These are phyloP conservation scores for Elsinoe fawcettii DNA, from an alignment of 2,329 filamentous ascomycete species.

Conservation along the genomic window DNA sequence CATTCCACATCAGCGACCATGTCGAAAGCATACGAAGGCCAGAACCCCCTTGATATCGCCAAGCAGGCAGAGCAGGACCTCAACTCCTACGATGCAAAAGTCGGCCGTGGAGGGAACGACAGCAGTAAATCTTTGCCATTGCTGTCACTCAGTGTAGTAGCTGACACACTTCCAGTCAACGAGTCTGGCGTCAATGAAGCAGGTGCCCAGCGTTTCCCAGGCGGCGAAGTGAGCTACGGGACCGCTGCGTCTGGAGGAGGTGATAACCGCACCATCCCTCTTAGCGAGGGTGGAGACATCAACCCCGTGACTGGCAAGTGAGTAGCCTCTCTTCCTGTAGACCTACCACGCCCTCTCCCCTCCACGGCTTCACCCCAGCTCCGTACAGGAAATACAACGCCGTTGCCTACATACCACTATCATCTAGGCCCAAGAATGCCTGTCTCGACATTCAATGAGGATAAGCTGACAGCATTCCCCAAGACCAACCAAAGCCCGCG, in stretches of 20 bases:
- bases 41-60: constrained; percentile 38
- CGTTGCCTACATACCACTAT: too few relatives aligned
- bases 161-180: constrained; percentile 26
- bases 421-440: too few relatives aligned
- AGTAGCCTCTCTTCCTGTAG: constrained; percentile 20
- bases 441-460: too few relatives aligned
- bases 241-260: constrained; percentile 37
- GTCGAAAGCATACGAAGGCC: constrained; percentile 36
- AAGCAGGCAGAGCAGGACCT: constrained; percentile 43
- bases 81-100: constrained; percentile 36
- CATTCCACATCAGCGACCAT: constrained; percentile 25
- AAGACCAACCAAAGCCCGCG: constrained; percentile 39
- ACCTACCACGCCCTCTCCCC: too few relatives aligned
- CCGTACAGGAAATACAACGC: too few relatives aligned
- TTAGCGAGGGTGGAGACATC: constrained; percentile 39
- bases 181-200: constrained; percentile 44
- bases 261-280: constrained; percentile 42
- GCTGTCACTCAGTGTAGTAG: not conserved
- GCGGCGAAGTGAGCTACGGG: constrained; percentile 37
- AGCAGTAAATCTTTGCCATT: constrained; percentile 29
- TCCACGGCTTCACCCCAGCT: too few relatives aligned
- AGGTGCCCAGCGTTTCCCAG: constrained; percentile 37
- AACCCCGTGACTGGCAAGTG: constrained; percentile 34
- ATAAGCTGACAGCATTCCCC: not conserved
- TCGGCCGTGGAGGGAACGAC: constrained; percentile 26